Conservation (phyloP, 1,284 basidiomycete genomes). For the Cystobasidium sp. region DNA sequence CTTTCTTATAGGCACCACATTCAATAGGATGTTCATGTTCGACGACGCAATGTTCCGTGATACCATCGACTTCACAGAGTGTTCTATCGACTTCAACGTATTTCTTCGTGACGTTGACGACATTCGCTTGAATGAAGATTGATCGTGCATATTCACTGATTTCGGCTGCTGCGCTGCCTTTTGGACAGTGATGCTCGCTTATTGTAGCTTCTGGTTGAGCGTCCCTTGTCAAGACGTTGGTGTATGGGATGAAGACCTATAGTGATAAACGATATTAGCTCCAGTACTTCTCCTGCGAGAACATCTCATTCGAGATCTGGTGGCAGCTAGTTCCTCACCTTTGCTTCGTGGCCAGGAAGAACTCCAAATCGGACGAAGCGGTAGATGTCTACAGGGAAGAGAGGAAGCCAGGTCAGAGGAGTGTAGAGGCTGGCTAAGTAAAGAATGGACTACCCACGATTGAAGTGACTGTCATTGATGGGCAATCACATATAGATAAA, state of each 20-base stretch:
- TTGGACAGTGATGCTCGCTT: slow-evolving; percentile 37
- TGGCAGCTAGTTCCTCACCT: slow-evolving; percentile 42
- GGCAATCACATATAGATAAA: slow-evolving; percentile 7
- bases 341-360: slow-evolving; percentile 52
- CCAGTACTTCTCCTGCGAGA: neutral
- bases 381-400: slow-evolving; percentile 36
- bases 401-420: neutral
- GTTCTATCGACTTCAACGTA: slow-evolving; percentile 51
- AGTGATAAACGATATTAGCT: neutral
- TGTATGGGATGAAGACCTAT: slow-evolving; percentile 50
- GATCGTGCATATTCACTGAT: slow-evolving; percentile 23
- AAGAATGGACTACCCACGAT: slow-evolving; percentile 49
- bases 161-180: slow-evolving; percentile 14
- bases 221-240: slow-evolving; percentile 41
- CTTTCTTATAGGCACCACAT: slow-evolving; percentile 42
- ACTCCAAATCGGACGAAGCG: slow-evolving; percentile 49
- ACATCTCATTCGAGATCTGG: neutral
- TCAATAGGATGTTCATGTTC: slow-evolving; percentile 42
- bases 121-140: slow-evolving; percentile 48
- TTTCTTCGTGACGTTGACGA: slow-evolving; percentile 45
- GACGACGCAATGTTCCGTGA: slow-evolving; percentile 45
- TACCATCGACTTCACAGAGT: slow-evolving; percentile 45
- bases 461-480: slow-evolving; percentile 51
- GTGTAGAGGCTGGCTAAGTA: neutral
- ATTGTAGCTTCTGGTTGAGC: slow-evolving; percentile 35